Conservation (phyloP, 768 basidiomycete genomes). For the Kwoniella heveanensis region DNA sequence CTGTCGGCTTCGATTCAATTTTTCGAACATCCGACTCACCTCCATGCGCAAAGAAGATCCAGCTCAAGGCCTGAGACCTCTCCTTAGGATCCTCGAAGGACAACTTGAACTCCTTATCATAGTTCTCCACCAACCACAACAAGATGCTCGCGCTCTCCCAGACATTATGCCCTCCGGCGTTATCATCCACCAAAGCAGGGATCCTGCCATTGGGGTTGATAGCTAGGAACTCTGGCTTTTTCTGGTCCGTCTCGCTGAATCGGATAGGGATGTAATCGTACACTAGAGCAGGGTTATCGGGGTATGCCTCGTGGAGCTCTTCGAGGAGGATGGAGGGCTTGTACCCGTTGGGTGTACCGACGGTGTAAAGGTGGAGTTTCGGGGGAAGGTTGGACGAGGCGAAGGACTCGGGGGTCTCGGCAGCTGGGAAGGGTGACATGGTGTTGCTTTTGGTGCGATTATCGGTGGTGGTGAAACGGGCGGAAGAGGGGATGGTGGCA, state of each 20-base stretch:
- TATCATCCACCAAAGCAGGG: constrained; percentile 56
- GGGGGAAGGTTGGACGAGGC: constrained; percentile 11
- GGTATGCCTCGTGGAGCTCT: constrained; percentile 65
- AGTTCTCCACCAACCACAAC: constrained; percentile 75
- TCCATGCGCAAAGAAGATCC: constrained; percentile 75
- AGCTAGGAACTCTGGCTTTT: constrained; percentile 76
- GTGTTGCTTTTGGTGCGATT: neutral
- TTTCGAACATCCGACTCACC: constrained; percentile 31
- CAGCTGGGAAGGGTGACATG: constrained; percentile 4
- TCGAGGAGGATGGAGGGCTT: constrained; percentile 64
- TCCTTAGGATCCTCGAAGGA: constrained; percentile 64
- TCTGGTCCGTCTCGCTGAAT: constrained; percentile 70
- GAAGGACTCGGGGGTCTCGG: constrained; percentile 21
- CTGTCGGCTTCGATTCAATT: no score
- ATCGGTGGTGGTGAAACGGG: no score
- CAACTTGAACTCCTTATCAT: constrained; percentile 71
- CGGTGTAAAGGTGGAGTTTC: constrained; percentile 59
- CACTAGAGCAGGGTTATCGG: constrained; percentile 42
- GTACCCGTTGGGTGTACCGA: constrained; percentile 63
- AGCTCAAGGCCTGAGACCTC: constrained; percentile 74
- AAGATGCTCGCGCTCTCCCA: constrained; percentile 70
- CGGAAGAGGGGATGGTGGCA: neutral
- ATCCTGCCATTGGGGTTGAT: constrained; percentile 58
- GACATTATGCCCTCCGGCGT: constrained; percentile 47
- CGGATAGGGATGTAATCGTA: constrained; percentile 59